phyloP scores from a whole-genome alignment of 139 green algal species.

The Raphidocelis subcapitata region DNA sequence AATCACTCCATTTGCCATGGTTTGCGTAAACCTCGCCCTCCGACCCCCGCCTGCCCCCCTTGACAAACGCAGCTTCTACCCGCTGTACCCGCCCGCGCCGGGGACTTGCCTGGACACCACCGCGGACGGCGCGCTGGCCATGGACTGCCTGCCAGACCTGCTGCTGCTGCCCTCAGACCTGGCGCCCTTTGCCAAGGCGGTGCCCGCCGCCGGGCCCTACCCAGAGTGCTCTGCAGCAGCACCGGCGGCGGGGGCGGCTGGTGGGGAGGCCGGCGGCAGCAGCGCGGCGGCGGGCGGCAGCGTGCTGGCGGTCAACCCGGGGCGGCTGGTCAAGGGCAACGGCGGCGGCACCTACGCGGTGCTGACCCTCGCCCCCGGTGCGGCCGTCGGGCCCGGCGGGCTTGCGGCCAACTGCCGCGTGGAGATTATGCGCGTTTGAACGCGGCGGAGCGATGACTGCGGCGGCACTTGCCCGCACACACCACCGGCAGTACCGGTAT shows the following conservation, averaged over 20 bases:
- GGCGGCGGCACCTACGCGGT: conserved; percentile 75
- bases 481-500: too few species aligned
- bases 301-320: conserved; percentile 80
- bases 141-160: conserved; percentile 77
- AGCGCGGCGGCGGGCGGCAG: neutral
- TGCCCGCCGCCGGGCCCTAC: conserved; percentile 8
- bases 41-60: too few species aligned
- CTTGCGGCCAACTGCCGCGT: conserved; percentile 16
- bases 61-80: conserved; percentile 90
- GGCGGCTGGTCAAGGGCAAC: conserved; percentile 68
- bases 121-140: conserved; percentile 45
- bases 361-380: conserved; percentile 38
- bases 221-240: neutral
- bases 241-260: neutral
- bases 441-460: too few species aligned
- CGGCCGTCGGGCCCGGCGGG: neutral
- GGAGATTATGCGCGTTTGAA: conserved; percentile 30
- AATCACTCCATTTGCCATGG: too few species aligned
- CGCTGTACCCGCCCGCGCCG: conserved; percentile 77
- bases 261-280: neutral
- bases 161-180: conserved; percentile 93
- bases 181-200: conserved; percentile 84
- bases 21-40: too few species aligned
- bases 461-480: too few species aligned
- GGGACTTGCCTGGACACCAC: conserved; percentile 76